These are phyloP conservation scores for Leishmania arabica DNA, from an alignment of 208 protist genomes.

Conservation along the genomic window DNA sequence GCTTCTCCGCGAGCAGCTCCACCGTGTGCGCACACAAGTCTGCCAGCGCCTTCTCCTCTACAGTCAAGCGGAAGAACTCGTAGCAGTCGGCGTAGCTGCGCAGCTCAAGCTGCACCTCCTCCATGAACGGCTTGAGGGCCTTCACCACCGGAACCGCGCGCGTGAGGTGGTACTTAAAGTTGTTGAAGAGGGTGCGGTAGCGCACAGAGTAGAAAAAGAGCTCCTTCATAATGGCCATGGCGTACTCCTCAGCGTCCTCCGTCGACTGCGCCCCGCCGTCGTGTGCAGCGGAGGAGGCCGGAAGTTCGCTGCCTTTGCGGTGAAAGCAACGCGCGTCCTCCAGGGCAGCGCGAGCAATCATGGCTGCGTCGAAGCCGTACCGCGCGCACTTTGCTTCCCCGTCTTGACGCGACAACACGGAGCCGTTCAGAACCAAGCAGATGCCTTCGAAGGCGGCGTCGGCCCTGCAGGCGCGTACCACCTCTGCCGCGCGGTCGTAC, in stretches of 20 bases:
- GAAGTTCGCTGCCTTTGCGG: neutral
- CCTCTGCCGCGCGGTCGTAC: conserved; percentile 59
- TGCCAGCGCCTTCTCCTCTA: conserved; percentile 30
- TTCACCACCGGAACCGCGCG: conserved; percentile 69
- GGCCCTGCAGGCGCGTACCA: conserved; percentile 41
- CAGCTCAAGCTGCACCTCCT: conserved; percentile 46
- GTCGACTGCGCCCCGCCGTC: neutral
- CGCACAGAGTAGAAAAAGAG: conserved; percentile 58
- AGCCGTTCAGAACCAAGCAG: conserved; percentile 80
- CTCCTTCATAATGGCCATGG: conserved; percentile 42
- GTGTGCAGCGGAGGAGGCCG: neutral
- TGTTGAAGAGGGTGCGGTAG: conserved; percentile 71
- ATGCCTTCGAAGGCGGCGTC: conserved; percentile 35
- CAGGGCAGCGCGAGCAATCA: conserved; percentile 97
- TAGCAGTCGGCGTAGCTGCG: conserved; percentile 70
- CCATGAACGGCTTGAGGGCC: conserved; percentile 68
- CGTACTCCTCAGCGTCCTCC: conserved; percentile 22
- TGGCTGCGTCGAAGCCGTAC: conserved; percentile 85
- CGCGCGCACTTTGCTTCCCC: conserved; percentile 39
- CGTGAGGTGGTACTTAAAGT: conserved; percentile 91
- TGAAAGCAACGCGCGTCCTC: conserved; percentile 93
- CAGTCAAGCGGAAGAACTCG: conserved; percentile 47
- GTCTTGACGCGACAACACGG: conserved; percentile 46
- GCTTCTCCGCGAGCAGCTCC: conserved; percentile 41
- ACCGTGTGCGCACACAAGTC: conserved; percentile 25